A percentile compares a stretch with the other conserved stretches of the same genome.
Conservation (phyloP, 768 basidiomycete genomes). For the Boletus patriciae region DNA sequence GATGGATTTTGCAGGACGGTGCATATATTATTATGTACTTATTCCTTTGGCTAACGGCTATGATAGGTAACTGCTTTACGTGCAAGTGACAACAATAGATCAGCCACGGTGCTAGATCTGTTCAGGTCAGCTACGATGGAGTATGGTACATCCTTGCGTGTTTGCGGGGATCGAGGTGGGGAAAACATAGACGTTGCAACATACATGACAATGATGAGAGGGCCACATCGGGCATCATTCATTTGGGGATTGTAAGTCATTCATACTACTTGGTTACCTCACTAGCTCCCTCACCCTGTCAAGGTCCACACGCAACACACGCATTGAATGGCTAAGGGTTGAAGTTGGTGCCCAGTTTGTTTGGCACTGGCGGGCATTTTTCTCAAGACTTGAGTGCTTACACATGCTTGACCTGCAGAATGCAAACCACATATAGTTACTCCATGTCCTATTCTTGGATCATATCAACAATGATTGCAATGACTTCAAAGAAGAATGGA, state of each 20-base stretch:
- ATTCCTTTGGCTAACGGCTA: no score
- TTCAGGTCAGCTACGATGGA: background rate
- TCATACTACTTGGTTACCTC: no score
- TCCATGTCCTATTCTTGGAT: slow-evolving; percentile 42
- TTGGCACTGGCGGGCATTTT: slow-evolving; percentile 43
- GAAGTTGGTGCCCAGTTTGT: slow-evolving; percentile 28
- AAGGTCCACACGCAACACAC: slow-evolving; percentile 41
- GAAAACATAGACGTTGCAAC: slow-evolving; percentile 32
- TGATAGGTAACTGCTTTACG: background rate
- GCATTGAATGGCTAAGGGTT: slow-evolving; percentile 4
- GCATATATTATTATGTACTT: slow-evolving; percentile 17
- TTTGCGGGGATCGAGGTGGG: slow-evolving; percentile 32
- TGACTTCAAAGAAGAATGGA: slow-evolving; percentile 39
- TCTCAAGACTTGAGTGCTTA: slow-evolving; percentile 33
- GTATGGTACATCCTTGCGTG: slow-evolving; percentile 25
- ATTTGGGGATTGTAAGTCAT: slow-evolving; percentile 29
- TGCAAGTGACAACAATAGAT: background rate
- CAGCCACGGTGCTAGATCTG: background rate
- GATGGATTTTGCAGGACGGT: background rate
- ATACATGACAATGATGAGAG: slow-evolving; percentile 23
- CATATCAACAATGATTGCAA: slow-evolving; percentile 39
- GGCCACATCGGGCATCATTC: slow-evolving; percentile 28
- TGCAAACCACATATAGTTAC: slow-evolving; percentile 43
- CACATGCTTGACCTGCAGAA: slow-evolving; percentile 37
- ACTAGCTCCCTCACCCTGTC: slow-evolving; percentile 18